A percentile compares a stretch with the other conserved stretches of the same genome.
Conservation (phyloP, 2,329 filamentous ascomycete species). For the Cordyceps fumosorosea region DNA sequence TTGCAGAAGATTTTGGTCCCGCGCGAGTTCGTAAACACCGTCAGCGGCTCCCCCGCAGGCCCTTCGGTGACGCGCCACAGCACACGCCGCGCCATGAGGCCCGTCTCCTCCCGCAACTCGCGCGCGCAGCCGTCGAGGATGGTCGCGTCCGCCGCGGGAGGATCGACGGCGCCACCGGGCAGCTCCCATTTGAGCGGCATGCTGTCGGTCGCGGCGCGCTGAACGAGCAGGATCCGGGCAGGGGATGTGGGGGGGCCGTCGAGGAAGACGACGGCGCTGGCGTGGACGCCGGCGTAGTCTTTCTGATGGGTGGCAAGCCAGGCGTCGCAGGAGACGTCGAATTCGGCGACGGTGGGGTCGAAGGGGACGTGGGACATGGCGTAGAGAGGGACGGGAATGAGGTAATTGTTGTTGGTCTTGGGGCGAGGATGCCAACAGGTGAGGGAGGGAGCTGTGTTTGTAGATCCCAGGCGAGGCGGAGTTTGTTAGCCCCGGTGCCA, state of each 20-base stretch:
- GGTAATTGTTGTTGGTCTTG: background rate
- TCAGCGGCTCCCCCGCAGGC: slow-evolving; percentile 16
- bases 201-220: slow-evolving; percentile 38
- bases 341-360: slow-evolving; percentile 19
- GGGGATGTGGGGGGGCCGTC: background rate
- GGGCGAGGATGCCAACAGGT: background rate
- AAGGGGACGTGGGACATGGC: slow-evolving; percentile 19
- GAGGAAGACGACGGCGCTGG: slow-evolving; percentile 31
- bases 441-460: background rate
- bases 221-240: slow-evolving; percentile 36
- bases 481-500: too few relatives aligned
- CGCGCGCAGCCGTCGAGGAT: slow-evolving; percentile 38
- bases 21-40: slow-evolving; percentile 28
- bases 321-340: slow-evolving; percentile 20
- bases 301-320: slow-evolving; percentile 22
- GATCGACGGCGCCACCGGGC: slow-evolving; percentile 42
- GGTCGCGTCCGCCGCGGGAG: slow-evolving; percentile 32
- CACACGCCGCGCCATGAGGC: slow-evolving; percentile 28
- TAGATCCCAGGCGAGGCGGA: too few relatives aligned
- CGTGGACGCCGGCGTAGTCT: slow-evolving; percentile 25
- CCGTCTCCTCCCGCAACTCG: slow-evolving; percentile 43
- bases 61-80: slow-evolving; percentile 25
- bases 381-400: background rate
- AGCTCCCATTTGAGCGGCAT: slow-evolving; percentile 42
- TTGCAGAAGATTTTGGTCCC: slow-evolving; percentile 25